Evolutionary conservation across 2,329 filamentous ascomycete species (phyloP).

Genomic region (Curvularia sp.): DNA sequence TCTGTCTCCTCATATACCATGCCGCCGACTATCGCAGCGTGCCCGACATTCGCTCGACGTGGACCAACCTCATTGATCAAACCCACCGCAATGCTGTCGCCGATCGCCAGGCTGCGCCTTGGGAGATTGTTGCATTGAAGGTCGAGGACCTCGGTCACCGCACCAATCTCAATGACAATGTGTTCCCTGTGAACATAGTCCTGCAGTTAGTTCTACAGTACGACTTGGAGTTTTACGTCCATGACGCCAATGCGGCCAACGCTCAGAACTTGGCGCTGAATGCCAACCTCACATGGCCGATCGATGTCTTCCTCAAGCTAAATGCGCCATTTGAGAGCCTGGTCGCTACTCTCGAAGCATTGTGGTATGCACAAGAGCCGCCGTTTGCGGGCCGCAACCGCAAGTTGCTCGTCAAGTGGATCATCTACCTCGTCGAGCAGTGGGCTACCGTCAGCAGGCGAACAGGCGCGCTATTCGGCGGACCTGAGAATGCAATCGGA

Average conservation of each 20-base stretch:
- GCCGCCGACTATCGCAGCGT: constrained; percentile 89
- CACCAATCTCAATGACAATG: constrained; percentile 62
- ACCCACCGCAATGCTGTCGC: constrained; percentile 61
- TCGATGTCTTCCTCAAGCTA: constrained; percentile 71
- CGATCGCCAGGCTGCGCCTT: constrained; percentile 63
- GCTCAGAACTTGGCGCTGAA: constrained; percentile 28
- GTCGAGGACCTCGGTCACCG: constrained; percentile 65
- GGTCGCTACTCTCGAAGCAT: constrained; percentile 67
- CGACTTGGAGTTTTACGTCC: constrained; percentile 59
- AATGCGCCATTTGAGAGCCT: constrained; percentile 68
- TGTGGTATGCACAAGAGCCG: constrained; percentile 72
- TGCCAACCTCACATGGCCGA: constrained; percentile 61
- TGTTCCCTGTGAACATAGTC: constrained; percentile 61
- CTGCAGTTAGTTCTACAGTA: constrained; percentile 48
- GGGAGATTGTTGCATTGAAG: constrained; percentile 71
- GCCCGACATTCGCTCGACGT: constrained; percentile 82
- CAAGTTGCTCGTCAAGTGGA: constrained; percentile 65
- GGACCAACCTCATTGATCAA: constrained; percentile 80
- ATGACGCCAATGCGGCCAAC: constrained; percentile 41
- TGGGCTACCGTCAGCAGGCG: constrained; percentile 68
- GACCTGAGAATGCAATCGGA: constrained; percentile 62
- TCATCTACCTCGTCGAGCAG: constrained; percentile 65
- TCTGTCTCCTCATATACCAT: constrained; percentile 92
- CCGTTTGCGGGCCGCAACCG: constrained; percentile 67
- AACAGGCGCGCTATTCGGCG: constrained; percentile 64